These are phyloP conservation scores for Rhodofomes roseus DNA, from an alignment of 1,284 basidiomycete species.

Conservation along the genomic window DNA sequence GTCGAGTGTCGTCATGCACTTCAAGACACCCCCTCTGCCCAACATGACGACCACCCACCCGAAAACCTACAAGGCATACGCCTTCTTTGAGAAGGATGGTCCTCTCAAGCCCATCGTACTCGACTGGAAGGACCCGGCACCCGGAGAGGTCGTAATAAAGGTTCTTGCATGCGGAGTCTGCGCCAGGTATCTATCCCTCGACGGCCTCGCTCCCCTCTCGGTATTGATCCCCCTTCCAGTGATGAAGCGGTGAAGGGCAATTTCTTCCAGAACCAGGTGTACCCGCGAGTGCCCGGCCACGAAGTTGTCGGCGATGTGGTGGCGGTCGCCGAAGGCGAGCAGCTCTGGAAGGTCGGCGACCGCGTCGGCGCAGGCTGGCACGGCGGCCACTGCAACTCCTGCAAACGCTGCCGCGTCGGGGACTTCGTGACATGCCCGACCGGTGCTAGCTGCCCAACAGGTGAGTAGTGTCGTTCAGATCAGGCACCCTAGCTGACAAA, in stretches of 20 bases:
- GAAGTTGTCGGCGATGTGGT: constrained; percentile 27
- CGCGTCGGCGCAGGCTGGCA: constrained; percentile 27
- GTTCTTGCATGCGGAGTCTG: constrained; percentile 25
- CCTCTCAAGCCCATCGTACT: constrained; percentile 17
- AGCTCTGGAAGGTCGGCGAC: constrained; percentile 23
- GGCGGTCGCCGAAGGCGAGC: constrained; percentile 16
- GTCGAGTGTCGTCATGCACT: neutral
- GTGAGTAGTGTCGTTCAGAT: constrained; percentile 2
- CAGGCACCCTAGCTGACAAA: neutral
- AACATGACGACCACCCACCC: constrained; percentile 2
- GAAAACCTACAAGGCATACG: constrained; percentile 23
- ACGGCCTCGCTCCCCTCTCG: neutral
- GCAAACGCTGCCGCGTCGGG: constrained; percentile 19
- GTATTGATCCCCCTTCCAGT: neutral
- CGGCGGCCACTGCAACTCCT: constrained; percentile 18
- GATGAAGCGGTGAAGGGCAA: neutral
- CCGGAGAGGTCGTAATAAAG: constrained; percentile 23
- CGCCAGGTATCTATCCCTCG: constrained; percentile 14
- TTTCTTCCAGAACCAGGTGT: neutral
- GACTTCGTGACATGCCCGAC: constrained; percentile 19
- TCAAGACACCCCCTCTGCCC: neutral
- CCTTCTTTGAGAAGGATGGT: constrained; percentile 19
- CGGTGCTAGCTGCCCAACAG: constrained; percentile 12
- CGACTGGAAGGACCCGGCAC: constrained; percentile 21
- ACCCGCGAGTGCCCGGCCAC: constrained; percentile 24